Evolutionary conservation across 2,329 filamentous ascomycete genomes (phyloP).

Genomic region (Fusarium sp.): DNA sequence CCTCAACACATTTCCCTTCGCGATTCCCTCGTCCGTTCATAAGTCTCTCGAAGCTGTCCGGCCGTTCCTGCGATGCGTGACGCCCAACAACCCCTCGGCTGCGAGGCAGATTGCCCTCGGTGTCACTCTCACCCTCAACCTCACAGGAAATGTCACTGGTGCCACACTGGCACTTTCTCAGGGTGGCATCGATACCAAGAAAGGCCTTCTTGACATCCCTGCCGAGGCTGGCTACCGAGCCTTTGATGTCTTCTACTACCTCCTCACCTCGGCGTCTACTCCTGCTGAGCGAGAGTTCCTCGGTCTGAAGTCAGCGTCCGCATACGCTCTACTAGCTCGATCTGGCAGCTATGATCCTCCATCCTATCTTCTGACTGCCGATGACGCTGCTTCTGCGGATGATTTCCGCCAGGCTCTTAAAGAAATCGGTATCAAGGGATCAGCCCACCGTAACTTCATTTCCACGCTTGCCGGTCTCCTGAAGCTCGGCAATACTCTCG

Average conservation of each 20-base stretch:
- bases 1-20: constrained; percentile 81
- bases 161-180: constrained; percentile 84
- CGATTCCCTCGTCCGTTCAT: constrained; percentile 80
- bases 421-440: constrained; percentile 92
- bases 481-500: constrained; percentile 91
- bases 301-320: constrained; percentile 79
- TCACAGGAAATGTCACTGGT: constrained; percentile 82
- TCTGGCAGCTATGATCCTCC: constrained; percentile 90
- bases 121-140: constrained; percentile 83
- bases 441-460: constrained; percentile 83
- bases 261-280: constrained; percentile 91
- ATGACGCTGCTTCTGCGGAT: constrained; percentile 92
- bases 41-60: constrained; percentile 84
- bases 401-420: constrained; percentile 91
- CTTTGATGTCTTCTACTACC: constrained; percentile 98
- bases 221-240: constrained; percentile 85
- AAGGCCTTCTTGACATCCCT: constrained; percentile 85
- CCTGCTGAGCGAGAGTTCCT: constrained; percentile 90
- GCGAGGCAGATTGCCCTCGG: constrained; percentile 84
- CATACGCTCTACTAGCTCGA: constrained; percentile 82
- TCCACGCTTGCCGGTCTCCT: constrained; percentile 87
- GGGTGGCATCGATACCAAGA: constrained; percentile 85
- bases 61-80: constrained; percentile 89
- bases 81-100: constrained; percentile 88
- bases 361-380: constrained; percentile 88